Evolutionary conservation across 345 rosid species (phyloP), one percentile per base, ranked within the genome.

Genomic region (Barbarea vulgaris): DNA sequence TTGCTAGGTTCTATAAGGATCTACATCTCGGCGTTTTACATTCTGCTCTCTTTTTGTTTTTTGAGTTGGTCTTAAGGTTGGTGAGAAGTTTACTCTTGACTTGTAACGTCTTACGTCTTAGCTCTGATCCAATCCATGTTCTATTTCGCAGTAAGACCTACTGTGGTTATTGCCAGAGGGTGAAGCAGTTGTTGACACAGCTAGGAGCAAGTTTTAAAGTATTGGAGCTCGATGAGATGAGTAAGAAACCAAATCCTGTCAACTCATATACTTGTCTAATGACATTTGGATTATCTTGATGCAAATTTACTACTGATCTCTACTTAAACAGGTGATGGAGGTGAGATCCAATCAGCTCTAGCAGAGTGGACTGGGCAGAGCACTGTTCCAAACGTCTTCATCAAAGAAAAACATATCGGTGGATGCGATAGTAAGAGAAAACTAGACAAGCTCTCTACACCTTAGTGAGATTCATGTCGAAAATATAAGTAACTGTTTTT

Each of bases 381-480:
- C 36, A 83, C 90, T 5, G 89, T 91, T 51, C 93, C 95, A 2
- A 83, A 79, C 44, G 93, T 87, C 52, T 89, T 91, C 83, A 87
- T 85, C 15, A 88, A 81, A 51, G 93, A 84, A 6, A 88, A 86
- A 70, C 90, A 85, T 33, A 82, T 89, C 4, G 91, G 86, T 44
- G 95, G 95, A 36, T 91, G 90, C 48, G 86, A 89, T 42, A n/a
- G 95, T 87, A 79, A 83, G 81, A 64, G 21, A 33, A 60, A 17
- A 44, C 56, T 64, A 50, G 36, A 63, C 41, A 63, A 65, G 6
- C 37, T 18, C 37, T 62, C 25, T 65, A 1, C 28, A 44, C 25
- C 0, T 19, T 1, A 22, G 62, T 11, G 21, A 69, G 39, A 6
- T 76, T 53, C 10, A 47, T 0, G 9, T 30, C 6, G 33, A 30